Percentiles rank a stretch among this genome's conserved stretches.
Evolutionary conservation across 2,329 filamentous ascomycete genomes (phyloP).

Genomic region (Lojkania enalia): DNA sequence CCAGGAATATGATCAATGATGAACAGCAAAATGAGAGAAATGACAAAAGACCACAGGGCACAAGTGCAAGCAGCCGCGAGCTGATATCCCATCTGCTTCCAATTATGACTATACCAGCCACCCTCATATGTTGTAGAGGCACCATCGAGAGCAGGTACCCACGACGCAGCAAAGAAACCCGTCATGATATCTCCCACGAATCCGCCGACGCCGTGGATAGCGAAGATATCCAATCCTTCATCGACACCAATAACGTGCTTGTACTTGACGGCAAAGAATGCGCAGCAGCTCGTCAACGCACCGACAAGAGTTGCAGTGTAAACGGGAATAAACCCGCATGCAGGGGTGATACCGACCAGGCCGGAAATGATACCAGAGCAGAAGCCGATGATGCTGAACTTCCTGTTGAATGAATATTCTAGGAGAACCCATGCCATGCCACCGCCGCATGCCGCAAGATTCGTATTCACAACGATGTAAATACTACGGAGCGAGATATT

Average conservation of each 20-base stretch:
- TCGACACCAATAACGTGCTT: constrained; percentile 60
- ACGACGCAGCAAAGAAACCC: constrained; percentile 58
- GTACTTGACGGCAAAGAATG: constrained; percentile 50
- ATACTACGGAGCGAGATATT: constrained; percentile 58
- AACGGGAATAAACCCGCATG: constrained; percentile 58
- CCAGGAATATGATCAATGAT: constrained; percentile 62
- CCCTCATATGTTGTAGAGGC: constrained; percentile 51
- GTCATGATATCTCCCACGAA: constrained; percentile 61
- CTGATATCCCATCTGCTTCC: constrained; percentile 60
- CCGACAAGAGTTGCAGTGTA: constrained; percentile 58
- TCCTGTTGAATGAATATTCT: constrained; percentile 54
- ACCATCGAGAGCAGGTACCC: constrained; percentile 58
- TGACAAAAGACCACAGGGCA: constrained; percentile 58
- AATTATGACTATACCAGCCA: constrained; percentile 58
- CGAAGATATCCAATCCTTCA: constrained; percentile 63
- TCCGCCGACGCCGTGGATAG: constrained; percentile 63
- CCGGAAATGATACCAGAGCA: constrained; percentile 60
- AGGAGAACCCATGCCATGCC: constrained; percentile 58
- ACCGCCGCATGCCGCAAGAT: constrained; percentile 59
- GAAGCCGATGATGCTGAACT: constrained; percentile 57
- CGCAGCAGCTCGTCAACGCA: constrained; percentile 54
- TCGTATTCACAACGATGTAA: constrained; percentile 62
- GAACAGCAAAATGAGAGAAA: constrained; percentile 58
- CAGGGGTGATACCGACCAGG: constrained; percentile 62
- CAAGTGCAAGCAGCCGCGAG: constrained; percentile 61